Evolutionary conservation across 2,329 filamentous ascomycete species (phyloP), one percentile per base, ranked within the genome.

Genomic region (Fusarium heterosporum): DNA sequence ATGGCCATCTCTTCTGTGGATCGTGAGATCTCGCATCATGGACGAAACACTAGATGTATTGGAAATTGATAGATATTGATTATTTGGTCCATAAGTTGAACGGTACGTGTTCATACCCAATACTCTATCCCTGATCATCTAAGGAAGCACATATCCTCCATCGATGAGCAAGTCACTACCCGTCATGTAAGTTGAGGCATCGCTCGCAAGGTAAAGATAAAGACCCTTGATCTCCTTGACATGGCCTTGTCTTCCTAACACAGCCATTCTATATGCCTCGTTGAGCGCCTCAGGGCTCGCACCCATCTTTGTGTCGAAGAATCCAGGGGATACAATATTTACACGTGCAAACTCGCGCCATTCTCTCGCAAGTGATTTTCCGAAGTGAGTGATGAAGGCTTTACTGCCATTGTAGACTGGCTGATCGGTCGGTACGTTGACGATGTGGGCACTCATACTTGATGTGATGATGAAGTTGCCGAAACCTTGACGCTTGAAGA

Each of bases 221-320:
- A 84, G 75, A 7, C 86, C 87, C 82, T 89, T 90, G 66, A 90
- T 79, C 79, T 90, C 88, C 79, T 87, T 88, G 5, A 87, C 86
- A 71, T 90, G 83, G 26, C 85, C 87, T 64, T 89, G 83, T 61
- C 87, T 83, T 36, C 86, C 83, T 16, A 85, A 68, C 3, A 79
- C 78, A 1, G 84, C 78, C 84, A 87, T 85, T 1, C 81, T 72
- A 42, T 81, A 78, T 2, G 79, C 81, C 70, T 86, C 84, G 17
- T 85, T 81, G 9, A 82, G 63, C 3, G 78, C 78, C 4, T 56
- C 41, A 0, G 79, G 78, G 16, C 79, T 75, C 1, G 83, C 84
- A 0, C 83, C 83, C 79, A 87, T 84, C 67, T 52, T 68, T 1
- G 85, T 87, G 53, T 85, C 80, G 66, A 87, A 84, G 73, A 84